Percentiles rank a stretch among this genome's conserved stretches.
Conservation (phyloP, 208 protist genomes). For the Plasmodiophora brassicae region DNA sequence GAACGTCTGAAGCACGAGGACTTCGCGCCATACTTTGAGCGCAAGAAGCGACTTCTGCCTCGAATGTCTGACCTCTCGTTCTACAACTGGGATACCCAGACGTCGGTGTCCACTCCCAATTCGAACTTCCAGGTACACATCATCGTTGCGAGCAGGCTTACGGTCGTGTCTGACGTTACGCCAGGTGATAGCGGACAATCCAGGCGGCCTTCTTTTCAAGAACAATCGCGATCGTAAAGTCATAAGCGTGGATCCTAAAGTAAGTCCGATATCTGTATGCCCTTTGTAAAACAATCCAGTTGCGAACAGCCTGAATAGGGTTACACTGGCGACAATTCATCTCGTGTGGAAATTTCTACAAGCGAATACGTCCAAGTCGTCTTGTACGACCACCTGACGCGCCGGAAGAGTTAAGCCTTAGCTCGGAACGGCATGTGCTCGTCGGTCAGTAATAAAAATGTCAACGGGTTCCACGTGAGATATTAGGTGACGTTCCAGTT, state of each 20-base stretch:
- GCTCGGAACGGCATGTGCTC: background rate
- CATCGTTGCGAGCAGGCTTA: background rate
- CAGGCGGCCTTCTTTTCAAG: constrained; percentile 90
- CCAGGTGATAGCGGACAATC: constrained; percentile 85
- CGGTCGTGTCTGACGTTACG: background rate
- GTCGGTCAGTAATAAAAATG: background rate
- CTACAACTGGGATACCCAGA: constrained; percentile 76
- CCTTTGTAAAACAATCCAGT: background rate
- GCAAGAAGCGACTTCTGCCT: constrained; percentile 80
- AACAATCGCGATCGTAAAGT: constrained; percentile 94
- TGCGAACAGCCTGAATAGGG: background rate
- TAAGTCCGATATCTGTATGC: background rate
- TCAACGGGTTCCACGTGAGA: background rate
- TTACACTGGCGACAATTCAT: constrained; percentile 82
- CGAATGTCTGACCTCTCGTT: constrained; percentile 86
- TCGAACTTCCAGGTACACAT: background rate
- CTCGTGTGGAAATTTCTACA: constrained; percentile 77
- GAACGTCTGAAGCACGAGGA: constrained; percentile 80
- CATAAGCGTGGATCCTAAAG: constrained; percentile 90
- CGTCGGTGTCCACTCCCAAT: background rate
- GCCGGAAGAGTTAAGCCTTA: constrained; percentile 49
- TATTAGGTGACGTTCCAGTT: too few species aligned
- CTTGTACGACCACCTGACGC: constrained; percentile 65
- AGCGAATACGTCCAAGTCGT: constrained; percentile 85
- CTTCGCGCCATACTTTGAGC: constrained; percentile 68